Percentiles rank a stretch among this genome's conserved stretches.
Evolutionary conservation across 2,329 filamentous ascomycete species (phyloP).

Genomic region (Trichophaea hybrida): DNA sequence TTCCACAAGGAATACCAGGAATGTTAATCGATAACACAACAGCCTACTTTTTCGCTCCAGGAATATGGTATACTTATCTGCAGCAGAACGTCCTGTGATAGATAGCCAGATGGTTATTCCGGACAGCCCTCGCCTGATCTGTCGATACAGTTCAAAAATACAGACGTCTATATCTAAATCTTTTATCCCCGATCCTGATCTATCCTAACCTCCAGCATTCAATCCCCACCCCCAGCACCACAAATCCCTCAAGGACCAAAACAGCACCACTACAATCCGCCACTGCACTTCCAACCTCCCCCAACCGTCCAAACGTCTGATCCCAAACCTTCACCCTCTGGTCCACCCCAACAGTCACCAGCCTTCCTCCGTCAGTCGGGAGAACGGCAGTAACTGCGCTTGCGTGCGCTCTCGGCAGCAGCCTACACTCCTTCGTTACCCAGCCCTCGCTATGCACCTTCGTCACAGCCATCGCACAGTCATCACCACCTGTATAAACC

Average conservation of each 20-base stretch:
- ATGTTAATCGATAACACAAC: too few species aligned
- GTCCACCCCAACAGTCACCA: constrained; percentile 35
- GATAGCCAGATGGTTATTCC: too few species aligned
- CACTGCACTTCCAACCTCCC: constrained; percentile 39
- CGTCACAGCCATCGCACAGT: constrained; percentile 34
- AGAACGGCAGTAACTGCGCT: constrained; percentile 52
- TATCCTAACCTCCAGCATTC: constrained; percentile 27
- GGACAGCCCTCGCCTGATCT: too few species aligned
- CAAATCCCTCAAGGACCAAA: constrained; percentile 5
- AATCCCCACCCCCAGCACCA: constrained; percentile 30
- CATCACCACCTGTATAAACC: constrained; percentile 70
- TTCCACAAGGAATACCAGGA: too few species aligned
- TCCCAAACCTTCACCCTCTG: constrained; percentile 38
- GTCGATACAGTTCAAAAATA: too few species aligned
- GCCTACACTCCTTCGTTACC: constrained; percentile 14
- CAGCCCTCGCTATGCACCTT: constrained; percentile 23
- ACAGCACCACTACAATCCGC: constrained; percentile 41
- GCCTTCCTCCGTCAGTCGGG: constrained; percentile 12
- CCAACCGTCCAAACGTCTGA: constrained; percentile 24
- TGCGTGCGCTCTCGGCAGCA: constrained; percentile 49
- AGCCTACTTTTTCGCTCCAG: too few species aligned
- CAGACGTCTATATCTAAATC: too few species aligned
- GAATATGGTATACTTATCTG: too few species aligned
- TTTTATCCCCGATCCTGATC: not conserved
- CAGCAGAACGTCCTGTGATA: too few species aligned